Conservation (phyloP, 2,329 filamentous ascomycete genomes). For the Cladosporium sp. region DNA sequence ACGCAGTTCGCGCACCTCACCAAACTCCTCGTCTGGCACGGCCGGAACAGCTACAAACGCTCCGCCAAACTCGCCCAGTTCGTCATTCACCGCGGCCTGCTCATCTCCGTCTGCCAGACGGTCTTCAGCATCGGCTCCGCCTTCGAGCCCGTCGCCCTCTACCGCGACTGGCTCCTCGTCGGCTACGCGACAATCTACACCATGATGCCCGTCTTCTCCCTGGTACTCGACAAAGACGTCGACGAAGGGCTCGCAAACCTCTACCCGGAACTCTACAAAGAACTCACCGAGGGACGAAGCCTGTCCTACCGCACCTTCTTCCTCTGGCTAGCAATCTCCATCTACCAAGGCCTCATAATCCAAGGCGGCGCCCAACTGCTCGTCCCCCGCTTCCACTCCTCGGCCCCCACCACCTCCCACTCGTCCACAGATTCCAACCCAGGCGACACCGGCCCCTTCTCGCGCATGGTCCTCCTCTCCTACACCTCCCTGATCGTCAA, state of each 20-base stretch:
- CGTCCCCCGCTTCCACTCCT: constrained; percentile 60
- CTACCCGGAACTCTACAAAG: constrained; percentile 96
- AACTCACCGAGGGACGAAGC: constrained; percentile 82
- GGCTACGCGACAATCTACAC: constrained; percentile 97
- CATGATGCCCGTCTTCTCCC: constrained; percentile 83
- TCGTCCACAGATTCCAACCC: constrained; percentile 14
- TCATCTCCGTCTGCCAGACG: constrained; percentile 93
- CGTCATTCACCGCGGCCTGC: constrained; percentile 93
- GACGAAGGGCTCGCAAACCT: constrained; percentile 90
- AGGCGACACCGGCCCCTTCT: constrained; percentile 27
- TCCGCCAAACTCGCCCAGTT: constrained; percentile 95
- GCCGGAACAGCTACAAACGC: constrained; percentile 93
- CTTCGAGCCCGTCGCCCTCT: constrained; percentile 90
- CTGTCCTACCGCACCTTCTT: constrained; percentile 94
- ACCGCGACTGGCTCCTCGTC: constrained; percentile 94
- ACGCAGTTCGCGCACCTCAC: constrained; percentile 92
- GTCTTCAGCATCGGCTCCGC: constrained; percentile 92
- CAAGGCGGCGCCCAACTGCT: constrained; percentile 90
- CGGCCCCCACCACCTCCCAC: constrained; percentile 21
- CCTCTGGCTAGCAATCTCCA: constrained; percentile 88
- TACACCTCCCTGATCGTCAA: constrained; percentile 92
- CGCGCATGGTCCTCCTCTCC: constrained; percentile 75
- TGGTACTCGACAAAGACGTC: constrained; percentile 92
- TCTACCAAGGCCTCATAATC: constrained; percentile 94
- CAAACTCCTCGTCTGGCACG: constrained; percentile 98